A percentile compares a stretch with the other conserved stretches of the same genome.
phyloP scores from a whole-genome alignment of 2,329 filamentous ascomycete species.

The Coleophoma cylindrospora region DNA sequence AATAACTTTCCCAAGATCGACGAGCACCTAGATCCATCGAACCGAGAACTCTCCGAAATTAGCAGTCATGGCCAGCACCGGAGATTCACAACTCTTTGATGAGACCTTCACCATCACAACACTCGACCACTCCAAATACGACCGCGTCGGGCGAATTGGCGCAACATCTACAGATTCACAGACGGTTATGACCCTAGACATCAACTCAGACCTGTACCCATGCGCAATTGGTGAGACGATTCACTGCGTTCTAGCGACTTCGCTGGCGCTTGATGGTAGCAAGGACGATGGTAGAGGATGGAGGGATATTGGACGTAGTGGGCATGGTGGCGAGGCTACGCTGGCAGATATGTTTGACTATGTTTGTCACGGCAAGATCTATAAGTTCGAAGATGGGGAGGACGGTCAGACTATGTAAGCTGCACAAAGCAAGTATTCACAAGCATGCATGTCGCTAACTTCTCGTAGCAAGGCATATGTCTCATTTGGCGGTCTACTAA shows the following conservation, averaged over 20 bases:
- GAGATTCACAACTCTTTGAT: constrained; percentile 90
- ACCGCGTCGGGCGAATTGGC: constrained; percentile 83
- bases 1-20: too few species aligned
- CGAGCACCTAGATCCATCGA: too few species aligned
- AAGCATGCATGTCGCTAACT: neutral
- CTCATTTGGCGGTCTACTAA: constrained; percentile 86
- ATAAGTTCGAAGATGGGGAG: constrained; percentile 76
- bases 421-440: constrained; percentile 2
- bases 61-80: constrained; percentile 45
- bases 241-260: constrained; percentile 77
- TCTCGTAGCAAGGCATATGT: constrained; percentile 77
- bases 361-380: constrained; percentile 84
- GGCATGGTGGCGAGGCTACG: constrained; percentile 47
- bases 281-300: constrained; percentile 76
- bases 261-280: constrained; percentile 78
- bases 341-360: constrained; percentile 81
- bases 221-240: constrained; percentile 69
- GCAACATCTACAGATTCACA: constrained; percentile 71
- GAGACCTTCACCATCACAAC: constrained; percentile 80
- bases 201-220: constrained; percentile 91
- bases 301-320: constrained; percentile 64
- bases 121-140: constrained; percentile 84
- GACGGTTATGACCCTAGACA: constrained; percentile 78
- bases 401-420: constrained; percentile 83
- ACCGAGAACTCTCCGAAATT: neutral